These are phyloP conservation scores for Kandelia obovata DNA, from an alignment of 345 rosid genomes.

Conservation along the genomic window DNA sequence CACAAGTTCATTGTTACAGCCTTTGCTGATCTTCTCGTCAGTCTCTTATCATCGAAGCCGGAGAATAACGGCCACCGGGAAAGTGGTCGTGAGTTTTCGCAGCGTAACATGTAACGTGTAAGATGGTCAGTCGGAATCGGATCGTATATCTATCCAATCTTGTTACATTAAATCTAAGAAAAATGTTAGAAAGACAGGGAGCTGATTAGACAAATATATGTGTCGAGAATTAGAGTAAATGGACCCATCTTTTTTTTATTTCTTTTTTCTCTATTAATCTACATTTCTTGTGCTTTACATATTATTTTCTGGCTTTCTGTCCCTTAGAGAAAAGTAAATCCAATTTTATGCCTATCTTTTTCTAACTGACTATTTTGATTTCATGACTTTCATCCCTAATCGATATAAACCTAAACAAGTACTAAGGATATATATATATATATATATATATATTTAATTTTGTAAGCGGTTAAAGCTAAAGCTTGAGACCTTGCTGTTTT, in stretches of 20 bases:
- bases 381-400: too few relatives aligned
- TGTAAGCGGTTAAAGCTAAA: too few relatives aligned
- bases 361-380: too few relatives aligned
- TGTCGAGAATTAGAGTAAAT: constrained; percentile 6
- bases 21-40: constrained; percentile 72
- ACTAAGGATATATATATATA: too few relatives aligned
- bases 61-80: neutral
- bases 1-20: constrained; percentile 74
- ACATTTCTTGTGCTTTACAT: constrained; percentile 14
- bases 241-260: constrained; percentile 10
- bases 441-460: too few relatives aligned
- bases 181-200: too few relatives aligned
- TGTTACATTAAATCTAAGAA: neutral
- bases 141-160: constrained; percentile 15
- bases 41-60: constrained; percentile 42
- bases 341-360: too few relatives aligned
- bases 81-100: constrained; percentile 6
- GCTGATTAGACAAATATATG: constrained; percentile 4
- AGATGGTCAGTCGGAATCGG: constrained; percentile 7
- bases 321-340: too few relatives aligned
- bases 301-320: neutral
- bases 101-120: constrained; percentile 6
- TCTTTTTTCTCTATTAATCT: neutral
- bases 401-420: too few relatives aligned
- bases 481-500: too few relatives aligned